phyloP scores from a whole-genome alignment of 805 yeast genomes.

The Cyberlindnera mississippiensis region DNA sequence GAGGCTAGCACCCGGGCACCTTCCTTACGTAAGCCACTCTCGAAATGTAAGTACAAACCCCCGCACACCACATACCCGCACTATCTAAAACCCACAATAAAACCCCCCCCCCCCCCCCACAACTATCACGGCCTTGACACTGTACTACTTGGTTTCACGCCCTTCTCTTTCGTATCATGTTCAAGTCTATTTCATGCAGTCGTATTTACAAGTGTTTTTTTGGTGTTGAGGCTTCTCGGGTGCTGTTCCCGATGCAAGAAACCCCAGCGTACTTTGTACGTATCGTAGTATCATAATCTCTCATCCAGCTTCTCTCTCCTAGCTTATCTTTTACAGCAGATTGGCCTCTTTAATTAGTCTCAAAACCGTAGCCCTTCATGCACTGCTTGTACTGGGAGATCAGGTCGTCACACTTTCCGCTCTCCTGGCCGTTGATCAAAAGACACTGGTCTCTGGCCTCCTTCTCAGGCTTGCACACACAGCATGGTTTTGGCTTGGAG shows the following conservation, averaged over 20 bases:
- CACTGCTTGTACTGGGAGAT: conserved; percentile 75
- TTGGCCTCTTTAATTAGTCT: conserved; percentile 24
- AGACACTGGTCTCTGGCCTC: conserved; percentile 83
- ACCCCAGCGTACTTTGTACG: no score
- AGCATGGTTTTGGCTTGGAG: conserved; percentile 87
- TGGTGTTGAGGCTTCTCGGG: not conserved
- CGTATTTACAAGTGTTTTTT: conserved; percentile 2
- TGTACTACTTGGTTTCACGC: not conserved
- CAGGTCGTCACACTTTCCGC: conserved; percentile 72
- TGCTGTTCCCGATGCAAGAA: not conserved
- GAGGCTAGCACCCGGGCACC: no score
- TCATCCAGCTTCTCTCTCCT: no score
- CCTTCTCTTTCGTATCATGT: not conserved
- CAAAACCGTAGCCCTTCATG: conserved; percentile 91
- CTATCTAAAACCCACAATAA: no score
- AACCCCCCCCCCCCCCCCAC: no score
- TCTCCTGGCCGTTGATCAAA: conserved; percentile 75
- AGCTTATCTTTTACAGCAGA: no score
- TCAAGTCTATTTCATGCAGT: not conserved
- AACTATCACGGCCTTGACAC: no score
- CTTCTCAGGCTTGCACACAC: conserved; percentile 88
- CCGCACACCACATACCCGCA: no score
- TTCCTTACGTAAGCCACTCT: no score
- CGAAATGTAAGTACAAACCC: no score
- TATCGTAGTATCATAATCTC: no score